Percentiles rank a stretch among this genome's conserved stretches.
These are phyloP conservation scores for Pythium phragmitis DNA, from an alignment of 352 stramenopile species.

Conservation along the genomic window DNA sequence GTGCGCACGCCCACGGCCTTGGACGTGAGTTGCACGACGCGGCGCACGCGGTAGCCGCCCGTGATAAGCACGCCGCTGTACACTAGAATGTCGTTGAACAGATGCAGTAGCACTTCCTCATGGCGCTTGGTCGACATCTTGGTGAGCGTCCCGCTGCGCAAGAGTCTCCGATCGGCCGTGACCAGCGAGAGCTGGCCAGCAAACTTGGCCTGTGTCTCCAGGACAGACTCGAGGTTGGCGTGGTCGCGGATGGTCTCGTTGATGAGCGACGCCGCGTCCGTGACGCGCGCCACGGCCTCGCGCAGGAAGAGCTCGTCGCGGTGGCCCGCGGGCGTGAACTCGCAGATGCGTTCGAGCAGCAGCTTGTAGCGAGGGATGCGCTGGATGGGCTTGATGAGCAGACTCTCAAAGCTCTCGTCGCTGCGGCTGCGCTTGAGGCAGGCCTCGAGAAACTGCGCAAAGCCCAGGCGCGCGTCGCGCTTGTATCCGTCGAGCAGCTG, in stretches of 20 bases:
- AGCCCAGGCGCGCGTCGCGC: constrained; percentile 44
- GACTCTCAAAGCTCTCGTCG: constrained; percentile 72
- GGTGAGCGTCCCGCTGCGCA: constrained; percentile 68
- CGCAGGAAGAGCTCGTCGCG: constrained; percentile 61
- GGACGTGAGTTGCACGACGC: constrained; percentile 69
- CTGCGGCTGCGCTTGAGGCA: constrained; percentile 55
- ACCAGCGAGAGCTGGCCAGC: constrained; percentile 68
- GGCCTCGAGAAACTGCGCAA: constrained; percentile 53
- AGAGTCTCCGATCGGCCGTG: constrained; percentile 53
- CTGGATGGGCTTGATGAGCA: constrained; percentile 93
- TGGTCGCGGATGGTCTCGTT: constrained; percentile 85
- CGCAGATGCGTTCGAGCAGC: constrained; percentile 72
- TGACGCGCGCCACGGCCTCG: constrained; percentile 58
- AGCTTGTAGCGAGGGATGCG: constrained; percentile 91
- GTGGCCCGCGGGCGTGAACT: constrained; percentile 64
- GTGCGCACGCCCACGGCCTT: constrained; percentile 69
- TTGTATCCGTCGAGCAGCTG: constrained; percentile 58
- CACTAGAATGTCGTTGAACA: constrained; percentile 86
- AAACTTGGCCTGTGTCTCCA: constrained; percentile 81
- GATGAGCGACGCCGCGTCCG: constrained; percentile 64
- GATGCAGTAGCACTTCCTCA: constrained; percentile 81
- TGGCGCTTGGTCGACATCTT: constrained; percentile 84
- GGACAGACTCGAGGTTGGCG: constrained; percentile 77
- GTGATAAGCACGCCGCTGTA: constrained; percentile 80
- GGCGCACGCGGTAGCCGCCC: constrained; percentile 67